Conservation (phyloP, 106 monocot species). For the Dendrobium catenatum region DNA sequence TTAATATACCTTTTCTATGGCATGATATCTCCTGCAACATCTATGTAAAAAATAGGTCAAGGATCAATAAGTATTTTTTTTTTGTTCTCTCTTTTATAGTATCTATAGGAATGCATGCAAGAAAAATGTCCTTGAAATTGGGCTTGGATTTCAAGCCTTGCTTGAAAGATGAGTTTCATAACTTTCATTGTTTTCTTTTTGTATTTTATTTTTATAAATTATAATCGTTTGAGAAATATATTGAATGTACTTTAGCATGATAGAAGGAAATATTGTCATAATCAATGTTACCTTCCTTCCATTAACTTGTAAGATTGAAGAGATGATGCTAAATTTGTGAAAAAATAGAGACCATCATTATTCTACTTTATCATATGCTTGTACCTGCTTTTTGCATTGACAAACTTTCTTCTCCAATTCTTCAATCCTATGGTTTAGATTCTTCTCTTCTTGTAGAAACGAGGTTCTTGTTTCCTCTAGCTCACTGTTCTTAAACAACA, state of each 20-base stretch:
- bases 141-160: too few relatives aligned
- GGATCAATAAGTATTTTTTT: neutral
- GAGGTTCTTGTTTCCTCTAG: conserved; percentile 11
- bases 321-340: neutral
- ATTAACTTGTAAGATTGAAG: too few relatives aligned
- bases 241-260: too few relatives aligned
- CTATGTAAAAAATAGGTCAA: neutral
- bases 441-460: conserved; percentile 11
- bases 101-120: too few relatives aligned
- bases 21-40: neutral
- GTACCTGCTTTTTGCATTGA: conserved; percentile 2
- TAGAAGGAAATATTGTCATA: too few relatives aligned
- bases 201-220: too few relatives aligned
- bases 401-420: conserved; percentile 9
- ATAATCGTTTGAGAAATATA: too few relatives aligned
- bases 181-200: too few relatives aligned
- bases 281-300: too few relatives aligned
- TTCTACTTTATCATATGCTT: neutral
- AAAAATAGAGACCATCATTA: neutral
- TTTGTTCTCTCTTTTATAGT: too few relatives aligned
- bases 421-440: conserved; percentile 14
- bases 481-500: conserved; percentile 10
- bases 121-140: too few relatives aligned
- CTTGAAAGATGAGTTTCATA: too few relatives aligned
- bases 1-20: neutral